Evolutionary conservation across 2,329 filamentous ascomycete genomes (phyloP).

Genomic region (Parascedosporium putredinis): DNA sequence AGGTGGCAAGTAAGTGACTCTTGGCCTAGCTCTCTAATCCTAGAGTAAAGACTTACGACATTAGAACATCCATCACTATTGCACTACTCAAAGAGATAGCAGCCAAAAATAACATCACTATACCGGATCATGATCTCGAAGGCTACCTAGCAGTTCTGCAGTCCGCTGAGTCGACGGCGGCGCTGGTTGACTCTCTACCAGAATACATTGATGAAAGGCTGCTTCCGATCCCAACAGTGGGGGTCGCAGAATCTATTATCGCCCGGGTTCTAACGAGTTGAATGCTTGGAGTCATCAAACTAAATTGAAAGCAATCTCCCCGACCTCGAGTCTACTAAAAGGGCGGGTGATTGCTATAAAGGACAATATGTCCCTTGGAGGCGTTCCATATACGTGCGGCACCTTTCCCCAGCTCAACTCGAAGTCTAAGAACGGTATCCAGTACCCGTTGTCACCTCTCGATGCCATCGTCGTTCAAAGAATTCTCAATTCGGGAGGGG

Average conservation of each 20-base stretch:
- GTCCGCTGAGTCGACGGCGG: background rate
- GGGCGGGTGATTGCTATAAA: conserved; percentile 23
- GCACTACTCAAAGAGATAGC: background rate
- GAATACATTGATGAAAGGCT: conserved; percentile 26
- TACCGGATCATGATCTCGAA: conserved; percentile 7
- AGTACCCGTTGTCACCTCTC: conserved; percentile 20
- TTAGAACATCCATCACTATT: background rate
- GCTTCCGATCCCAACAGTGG: conserved; percentile 9
- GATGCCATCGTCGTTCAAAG: conserved; percentile 25
- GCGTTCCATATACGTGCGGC: conserved; percentile 24
- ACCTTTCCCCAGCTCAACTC: conserved; percentile 21
- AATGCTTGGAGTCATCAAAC: conserved; percentile 32
- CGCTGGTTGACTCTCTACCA: conserved; percentile 18
- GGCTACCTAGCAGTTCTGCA: conserved; percentile 7
- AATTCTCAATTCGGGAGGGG: conserved; percentile 22
- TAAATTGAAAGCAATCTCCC: conserved; percentile 16
- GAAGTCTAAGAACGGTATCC: conserved; percentile 13
- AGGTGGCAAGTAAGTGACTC: background rate
- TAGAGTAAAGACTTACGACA: background rate
- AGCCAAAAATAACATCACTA: conserved; percentile 6
- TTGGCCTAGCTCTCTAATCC: background rate
- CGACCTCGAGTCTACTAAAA: conserved; percentile 16
- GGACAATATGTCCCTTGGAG: conserved; percentile 24
- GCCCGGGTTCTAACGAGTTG: conserved; percentile 20
- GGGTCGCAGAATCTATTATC: background rate